These are phyloP conservation scores for Poterioochromonas sp. DNA, from an alignment of 352 stramenopile genomes.

Conservation along the genomic window DNA sequence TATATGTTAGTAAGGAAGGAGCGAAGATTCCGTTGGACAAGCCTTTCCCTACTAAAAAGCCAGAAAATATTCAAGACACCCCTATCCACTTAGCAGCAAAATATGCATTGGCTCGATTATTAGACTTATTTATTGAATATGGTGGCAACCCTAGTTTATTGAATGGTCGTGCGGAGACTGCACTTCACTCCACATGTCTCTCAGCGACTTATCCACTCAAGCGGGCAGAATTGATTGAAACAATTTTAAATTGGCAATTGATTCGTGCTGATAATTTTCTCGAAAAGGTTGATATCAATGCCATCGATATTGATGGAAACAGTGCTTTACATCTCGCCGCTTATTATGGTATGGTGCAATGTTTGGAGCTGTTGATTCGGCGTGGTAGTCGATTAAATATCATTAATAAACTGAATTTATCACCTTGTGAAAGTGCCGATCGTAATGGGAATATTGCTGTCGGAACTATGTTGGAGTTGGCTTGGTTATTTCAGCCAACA, in stretches of 20 bases:
- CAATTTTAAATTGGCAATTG: conserved; percentile 28
- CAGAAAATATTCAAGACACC: background rate
- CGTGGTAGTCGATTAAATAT: conserved; percentile 17
- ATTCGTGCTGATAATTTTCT: background rate
- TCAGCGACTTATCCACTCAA: background rate
- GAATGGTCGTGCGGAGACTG: conserved; percentile 27
- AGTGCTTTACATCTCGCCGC: conserved; percentile 35
- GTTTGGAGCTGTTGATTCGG: conserved; percentile 14
- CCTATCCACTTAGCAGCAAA: conserved; percentile 28
- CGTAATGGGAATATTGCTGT: background rate
- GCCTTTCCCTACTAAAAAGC: conserved; percentile 32
- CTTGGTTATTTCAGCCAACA: background rate
- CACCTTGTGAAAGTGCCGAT: conserved; percentile 10
- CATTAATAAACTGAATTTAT: conserved; percentile 13
- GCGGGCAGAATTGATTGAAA: conserved; percentile 24
- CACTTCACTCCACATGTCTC: background rate
- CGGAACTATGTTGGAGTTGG: conserved; percentile 13
- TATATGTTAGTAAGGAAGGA: conserved; percentile 31
- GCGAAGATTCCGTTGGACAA: conserved; percentile 14
- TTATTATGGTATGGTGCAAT: background rate
- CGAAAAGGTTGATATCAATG: conserved; percentile 15
- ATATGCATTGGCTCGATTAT: conserved; percentile 12
- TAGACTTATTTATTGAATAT: conserved; percentile 25
- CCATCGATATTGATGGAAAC: conserved; percentile 33
- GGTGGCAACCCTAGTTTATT: conserved; percentile 11